Conservation (phyloP, 129 eudicot species). For the Daucus carota region DH1_v3.0 NC_030382.2:23047001-23047500, state of each 20-base stretch:
- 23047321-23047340: constrained; percentile 38
- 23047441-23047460: background rate
- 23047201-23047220: background rate
- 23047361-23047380: constrained; percentile 64
- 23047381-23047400: background rate
- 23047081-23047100: background rate
- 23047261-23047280: background rate
- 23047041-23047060: constrained; percentile 41
- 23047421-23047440: background rate
- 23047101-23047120: background rate
- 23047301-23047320: background rate
- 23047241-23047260: background rate
- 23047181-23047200: background rate
- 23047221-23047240: background rate
- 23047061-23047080: constrained; percentile 8
- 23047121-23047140: background rate
- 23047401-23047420: background rate
- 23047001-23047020: constrained; percentile 62
- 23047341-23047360: constrained; percentile 59
- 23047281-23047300: background rate
- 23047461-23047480: background rate
- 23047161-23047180: background rate
- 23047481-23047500: background rate
- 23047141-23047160: background rate
- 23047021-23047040: constrained; percentile 48